Evolutionary conservation across 176 grass and related monocot species (phyloP).

Genomic region (Canna indica): DNA sequence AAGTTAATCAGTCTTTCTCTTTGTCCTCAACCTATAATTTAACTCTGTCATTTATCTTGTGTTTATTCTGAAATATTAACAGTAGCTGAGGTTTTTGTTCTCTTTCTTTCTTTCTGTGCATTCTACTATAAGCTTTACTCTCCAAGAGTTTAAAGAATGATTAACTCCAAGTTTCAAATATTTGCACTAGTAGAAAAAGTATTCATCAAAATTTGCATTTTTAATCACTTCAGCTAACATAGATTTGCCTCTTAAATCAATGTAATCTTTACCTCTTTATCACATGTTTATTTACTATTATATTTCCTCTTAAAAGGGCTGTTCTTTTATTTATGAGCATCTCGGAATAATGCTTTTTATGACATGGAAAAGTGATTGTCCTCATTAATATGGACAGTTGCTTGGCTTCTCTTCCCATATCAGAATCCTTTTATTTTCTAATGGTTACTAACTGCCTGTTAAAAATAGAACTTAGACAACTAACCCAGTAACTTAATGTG

Average conservation of each 20-base stretch:
- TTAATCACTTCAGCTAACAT: neutral
- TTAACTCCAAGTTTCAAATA: neutral
- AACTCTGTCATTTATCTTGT: neutral
- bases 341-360: no score
- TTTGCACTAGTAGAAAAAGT: neutral
- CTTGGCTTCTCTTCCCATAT: no score
- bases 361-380: no score
- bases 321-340: no score
- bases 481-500: no score
- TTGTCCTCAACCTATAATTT: neutral
- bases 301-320: no score
- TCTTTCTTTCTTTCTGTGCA: neutral
- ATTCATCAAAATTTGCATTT: neutral
- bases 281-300: no score
- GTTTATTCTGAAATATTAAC: neutral
- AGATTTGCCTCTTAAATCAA: neutral
- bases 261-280: no score
- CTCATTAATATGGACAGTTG: no score
- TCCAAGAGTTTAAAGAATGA: neutral
- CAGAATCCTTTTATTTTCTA: no score
- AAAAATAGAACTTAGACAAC: no score
- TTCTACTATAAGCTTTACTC: neutral
- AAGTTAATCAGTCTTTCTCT: slow-evolving; percentile 31
- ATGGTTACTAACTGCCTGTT: no score
- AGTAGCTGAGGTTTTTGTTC: neutral